A percentile compares a stretch with the other conserved stretches of the same genome.
phyloP scores from a whole-genome alignment of 2,329 filamentous ascomycete genomes.

The Albifimbria verrucaria region DNA sequence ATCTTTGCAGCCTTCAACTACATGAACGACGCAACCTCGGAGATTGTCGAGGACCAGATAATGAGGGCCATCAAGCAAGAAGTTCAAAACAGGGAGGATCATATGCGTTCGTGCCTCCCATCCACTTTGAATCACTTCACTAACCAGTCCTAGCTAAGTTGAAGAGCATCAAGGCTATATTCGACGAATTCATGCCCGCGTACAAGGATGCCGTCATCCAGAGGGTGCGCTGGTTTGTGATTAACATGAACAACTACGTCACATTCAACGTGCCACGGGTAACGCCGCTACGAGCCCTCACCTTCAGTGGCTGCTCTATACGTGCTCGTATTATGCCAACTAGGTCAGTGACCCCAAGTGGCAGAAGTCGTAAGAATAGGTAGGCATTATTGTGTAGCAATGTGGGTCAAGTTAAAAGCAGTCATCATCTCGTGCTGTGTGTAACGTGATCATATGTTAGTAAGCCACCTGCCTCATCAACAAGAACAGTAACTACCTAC shows the following conservation, averaged over 20 bases:
- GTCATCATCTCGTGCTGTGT: neutral
- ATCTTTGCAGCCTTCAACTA: conserved; percentile 1
- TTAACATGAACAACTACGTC: conserved; percentile 1
- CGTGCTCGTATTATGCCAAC: conserved; percentile 1
- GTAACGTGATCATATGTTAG: neutral
- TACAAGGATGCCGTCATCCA: conserved; percentile 1
- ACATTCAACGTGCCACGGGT: neutral
- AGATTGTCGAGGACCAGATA: neutral
- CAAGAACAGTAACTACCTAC: neutral
- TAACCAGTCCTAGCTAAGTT: neutral
- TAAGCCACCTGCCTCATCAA: neutral
- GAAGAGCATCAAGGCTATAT: neutral
- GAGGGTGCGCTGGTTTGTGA: neutral
- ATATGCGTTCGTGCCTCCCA: conserved; percentile 1
- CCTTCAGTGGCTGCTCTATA: neutral
- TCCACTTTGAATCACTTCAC: neutral
- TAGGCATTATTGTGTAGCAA: neutral
- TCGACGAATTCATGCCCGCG: neutral
- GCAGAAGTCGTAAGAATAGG: neutral
- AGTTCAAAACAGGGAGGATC: conserved; percentile 1
- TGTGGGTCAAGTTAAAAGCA: neutral
- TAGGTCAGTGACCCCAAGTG: neutral
- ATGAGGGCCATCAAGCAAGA: neutral
- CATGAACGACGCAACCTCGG: conserved; percentile 1
- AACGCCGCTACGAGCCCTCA: neutral